Conservation (phyloP, 2,329 filamentous ascomycete genomes). For the Diaporthe aspalathi region DNA sequence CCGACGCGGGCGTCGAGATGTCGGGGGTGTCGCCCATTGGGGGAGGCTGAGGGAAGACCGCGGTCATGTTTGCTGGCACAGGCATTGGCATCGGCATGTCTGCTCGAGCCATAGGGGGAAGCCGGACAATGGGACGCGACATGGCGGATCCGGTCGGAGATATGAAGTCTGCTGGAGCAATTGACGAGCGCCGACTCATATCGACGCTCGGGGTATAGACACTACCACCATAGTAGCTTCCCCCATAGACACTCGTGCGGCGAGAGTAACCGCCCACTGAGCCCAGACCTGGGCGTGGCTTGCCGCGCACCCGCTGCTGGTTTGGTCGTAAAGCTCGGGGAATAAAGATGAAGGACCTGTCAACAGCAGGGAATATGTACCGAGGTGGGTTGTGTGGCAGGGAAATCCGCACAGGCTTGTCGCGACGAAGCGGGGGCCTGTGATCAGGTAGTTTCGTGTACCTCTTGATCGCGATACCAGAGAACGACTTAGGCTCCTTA, state of each 20-base stretch:
- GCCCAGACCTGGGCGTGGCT: constrained; percentile 77
- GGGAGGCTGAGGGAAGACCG: constrained; percentile 34
- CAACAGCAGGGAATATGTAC: constrained; percentile 90
- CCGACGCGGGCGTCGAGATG: constrained; percentile 25
- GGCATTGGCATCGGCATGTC: constrained; percentile 42
- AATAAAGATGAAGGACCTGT: constrained; percentile 98
- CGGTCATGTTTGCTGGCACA: constrained; percentile 43
- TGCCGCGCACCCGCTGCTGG: constrained; percentile 82
- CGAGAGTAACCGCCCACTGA: constrained; percentile 77
- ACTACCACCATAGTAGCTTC: constrained; percentile 73
- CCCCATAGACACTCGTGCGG: constrained; percentile 84
- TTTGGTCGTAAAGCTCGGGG: constrained; percentile 93
- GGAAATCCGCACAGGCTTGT: constrained; percentile 96
- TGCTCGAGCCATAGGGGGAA: constrained; percentile 71
- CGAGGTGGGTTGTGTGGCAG: constrained; percentile 82
- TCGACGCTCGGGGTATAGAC: constrained; percentile 87
- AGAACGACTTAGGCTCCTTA: constrained; percentile 76
- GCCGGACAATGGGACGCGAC: constrained; percentile 84
- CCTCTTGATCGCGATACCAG: constrained; percentile 84
- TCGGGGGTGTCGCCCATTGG: constrained; percentile 40
- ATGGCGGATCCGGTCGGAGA: constrained; percentile 85
- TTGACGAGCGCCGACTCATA: constrained; percentile 91
- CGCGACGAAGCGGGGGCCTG: constrained; percentile 89
- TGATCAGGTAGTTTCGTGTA: constrained; percentile 96
- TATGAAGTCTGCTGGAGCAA: constrained; percentile 75